A percentile compares a stretch with the other conserved stretches of the same genome.
These are phyloP conservation scores for Wickerhamomyces rabaulensis DNA, from an alignment of 805 yeast genomes.

Conservation along the genomic window DNA sequence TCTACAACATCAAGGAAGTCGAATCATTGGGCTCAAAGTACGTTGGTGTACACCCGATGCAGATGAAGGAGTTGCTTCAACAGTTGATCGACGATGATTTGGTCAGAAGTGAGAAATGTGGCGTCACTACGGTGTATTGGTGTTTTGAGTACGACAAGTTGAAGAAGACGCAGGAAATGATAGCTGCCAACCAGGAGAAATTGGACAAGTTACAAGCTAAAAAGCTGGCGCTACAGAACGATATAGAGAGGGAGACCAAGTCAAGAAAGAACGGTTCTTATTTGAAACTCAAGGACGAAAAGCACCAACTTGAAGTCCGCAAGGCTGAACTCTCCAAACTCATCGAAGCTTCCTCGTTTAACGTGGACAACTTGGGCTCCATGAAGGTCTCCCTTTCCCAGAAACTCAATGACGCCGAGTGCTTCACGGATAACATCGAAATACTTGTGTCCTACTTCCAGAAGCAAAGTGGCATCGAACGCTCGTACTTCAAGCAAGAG, in stretches of 20 bases:
- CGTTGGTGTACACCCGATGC: conserved; percentile 47
- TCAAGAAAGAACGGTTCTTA: conserved; percentile 1
- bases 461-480: conserved; percentile 24
- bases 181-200: neutral
- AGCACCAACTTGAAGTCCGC: neutral
- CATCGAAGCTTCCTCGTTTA: conserved; percentile 9
- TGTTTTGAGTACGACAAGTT: conserved; percentile 33
- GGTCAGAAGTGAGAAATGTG: conserved; percentile 50
- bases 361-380: conserved; percentile 10
- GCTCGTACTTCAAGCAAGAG: conserved; percentile 30
- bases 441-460: conserved; percentile 32
- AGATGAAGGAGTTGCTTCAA: conserved; percentile 46
- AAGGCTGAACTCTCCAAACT: conserved; percentile 4
- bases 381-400: conserved; percentile 10
- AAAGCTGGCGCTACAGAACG: conserved; percentile 1
- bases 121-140: conserved; percentile 48
- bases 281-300: neutral
- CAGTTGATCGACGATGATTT: conserved; percentile 43
- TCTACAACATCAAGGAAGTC: conserved; percentile 46
- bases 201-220: conserved; percentile 11
- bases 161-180: conserved; percentile 8
- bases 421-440: conserved; percentile 38
- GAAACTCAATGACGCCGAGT: conserved; percentile 8
- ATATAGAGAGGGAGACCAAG: conserved; percentile 8
- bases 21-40: conserved; percentile 39